Percentiles rank a stretch among this genome's conserved stretches.
Evolutionary conservation across 257 asterid genomes (phyloP).

Genomic region (Przewalskia tangutica): DNA sequence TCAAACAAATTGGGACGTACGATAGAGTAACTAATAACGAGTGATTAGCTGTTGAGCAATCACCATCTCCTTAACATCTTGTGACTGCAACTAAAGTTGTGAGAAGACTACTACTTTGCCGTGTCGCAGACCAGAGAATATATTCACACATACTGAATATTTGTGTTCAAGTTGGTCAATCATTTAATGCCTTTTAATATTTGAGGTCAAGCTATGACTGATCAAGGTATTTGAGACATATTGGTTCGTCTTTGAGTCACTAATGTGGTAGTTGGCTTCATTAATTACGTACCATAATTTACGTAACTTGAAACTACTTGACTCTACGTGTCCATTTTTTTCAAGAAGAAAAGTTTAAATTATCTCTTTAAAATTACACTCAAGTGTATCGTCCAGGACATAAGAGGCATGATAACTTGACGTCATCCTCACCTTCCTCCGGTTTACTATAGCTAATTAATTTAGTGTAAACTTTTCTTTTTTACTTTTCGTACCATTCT

Average conservation of each 20-base stretch:
- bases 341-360: background rate
- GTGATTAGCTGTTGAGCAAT: background rate
- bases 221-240: background rate
- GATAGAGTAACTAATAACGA: background rate
- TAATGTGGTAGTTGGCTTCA: background rate
- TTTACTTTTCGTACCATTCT: no score
- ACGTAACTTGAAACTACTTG: background rate
- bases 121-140: background rate
- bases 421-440: no score
- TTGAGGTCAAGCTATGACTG: background rate
- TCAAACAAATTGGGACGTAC: no score
- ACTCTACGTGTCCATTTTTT: background rate
- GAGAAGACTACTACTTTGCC: background rate
- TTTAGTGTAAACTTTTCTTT: background rate
- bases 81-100: background rate
- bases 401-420: no score
- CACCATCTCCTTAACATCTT: background rate
- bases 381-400: no score
- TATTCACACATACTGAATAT: background rate
- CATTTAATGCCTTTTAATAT: background rate
- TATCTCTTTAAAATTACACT: background rate
- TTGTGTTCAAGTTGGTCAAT: background rate
- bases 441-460: background rate
- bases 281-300: background rate
- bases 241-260: background rate